Conservation (phyloP, 305 asterid genomes). For the Fraxinus dipetala region DNA sequence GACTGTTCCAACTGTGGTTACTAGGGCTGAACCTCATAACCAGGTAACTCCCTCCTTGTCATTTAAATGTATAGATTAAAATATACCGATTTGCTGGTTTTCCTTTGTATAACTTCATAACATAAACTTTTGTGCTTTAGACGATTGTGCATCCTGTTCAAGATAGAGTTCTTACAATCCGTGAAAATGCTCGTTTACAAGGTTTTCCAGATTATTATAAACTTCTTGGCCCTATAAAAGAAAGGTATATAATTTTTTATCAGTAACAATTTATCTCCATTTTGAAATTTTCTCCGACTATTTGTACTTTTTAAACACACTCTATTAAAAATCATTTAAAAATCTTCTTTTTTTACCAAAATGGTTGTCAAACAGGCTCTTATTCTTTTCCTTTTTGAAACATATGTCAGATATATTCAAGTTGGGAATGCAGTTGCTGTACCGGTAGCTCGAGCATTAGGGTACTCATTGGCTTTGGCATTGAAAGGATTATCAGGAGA, state of each 20-base stretch:
- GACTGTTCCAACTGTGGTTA: constrained; percentile 85
- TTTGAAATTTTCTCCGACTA: background rate
- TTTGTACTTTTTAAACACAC: background rate
- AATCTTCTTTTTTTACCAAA: background rate
- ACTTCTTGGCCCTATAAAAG: constrained; percentile 64
- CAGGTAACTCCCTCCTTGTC: constrained; percentile 23
- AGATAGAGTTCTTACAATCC: constrained; percentile 68
- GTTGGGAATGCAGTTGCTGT: constrained; percentile 93
- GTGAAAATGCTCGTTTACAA: constrained; percentile 86
- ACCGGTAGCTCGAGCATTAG: constrained; percentile 81
- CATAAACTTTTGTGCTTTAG: constrained; percentile 26
- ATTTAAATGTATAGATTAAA: background rate
- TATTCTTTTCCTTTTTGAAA: background rate
- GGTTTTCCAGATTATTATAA: constrained; percentile 83
- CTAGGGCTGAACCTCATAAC: constrained; percentile 60
- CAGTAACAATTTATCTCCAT: background rate
- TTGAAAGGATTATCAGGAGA: constrained; percentile 34
- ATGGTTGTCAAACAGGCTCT: background rate
- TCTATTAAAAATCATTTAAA: too few relatives aligned
- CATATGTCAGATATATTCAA: constrained; percentile 57
- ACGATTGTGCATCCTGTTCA: constrained; percentile 59
- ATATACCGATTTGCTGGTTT: background rate
- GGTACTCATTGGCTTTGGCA: constrained; percentile 57
- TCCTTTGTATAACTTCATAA: background rate
- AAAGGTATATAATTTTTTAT: constrained; percentile 44